These are phyloP conservation scores for Boletus bicolor DNA, from an alignment of 768 basidiomycete species.

Conservation along the genomic window DNA sequence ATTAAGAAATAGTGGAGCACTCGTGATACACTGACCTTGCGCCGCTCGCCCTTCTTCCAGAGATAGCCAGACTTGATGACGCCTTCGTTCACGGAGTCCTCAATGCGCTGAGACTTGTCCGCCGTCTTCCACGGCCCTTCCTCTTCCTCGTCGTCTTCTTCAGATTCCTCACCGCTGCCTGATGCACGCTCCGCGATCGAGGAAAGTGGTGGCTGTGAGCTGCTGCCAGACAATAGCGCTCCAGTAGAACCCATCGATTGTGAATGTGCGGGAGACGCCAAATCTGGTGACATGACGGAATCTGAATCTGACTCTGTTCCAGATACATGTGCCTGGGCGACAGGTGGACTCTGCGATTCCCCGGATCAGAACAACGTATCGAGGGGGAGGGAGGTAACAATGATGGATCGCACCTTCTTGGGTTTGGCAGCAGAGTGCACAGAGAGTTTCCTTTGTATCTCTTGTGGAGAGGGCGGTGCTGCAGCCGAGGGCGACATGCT, in stretches of 20 bases:
- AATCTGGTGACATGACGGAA: constrained; percentile 58
- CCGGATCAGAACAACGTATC: constrained; percentile 15
- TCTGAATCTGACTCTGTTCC: constrained; percentile 89
- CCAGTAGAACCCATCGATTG: constrained; percentile 35
- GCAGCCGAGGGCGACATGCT: constrained; percentile 30
- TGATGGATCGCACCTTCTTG: constrained; percentile 38
- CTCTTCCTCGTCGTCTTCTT: constrained; percentile 69
- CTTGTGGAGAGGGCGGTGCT: constrained; percentile 78
- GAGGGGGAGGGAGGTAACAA: neutral
- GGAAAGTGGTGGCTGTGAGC: constrained; percentile 53
- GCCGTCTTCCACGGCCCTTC: constrained; percentile 63
- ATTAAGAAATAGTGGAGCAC: neutral
- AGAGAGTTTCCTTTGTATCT: constrained; percentile 83
- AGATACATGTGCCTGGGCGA: constrained; percentile 43
- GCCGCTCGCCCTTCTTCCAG: constrained; percentile 95
- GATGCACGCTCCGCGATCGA: constrained; percentile 75
- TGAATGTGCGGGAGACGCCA: constrained; percentile 35
- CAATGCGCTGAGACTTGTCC: constrained; percentile 40
- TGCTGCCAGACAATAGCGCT: constrained; percentile 29
- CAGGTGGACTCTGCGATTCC: constrained; percentile 29
- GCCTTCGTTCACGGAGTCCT: constrained; percentile 57
- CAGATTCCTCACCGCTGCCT: constrained; percentile 73
- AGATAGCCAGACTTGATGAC: constrained; percentile 91
- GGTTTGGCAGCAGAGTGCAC: constrained; percentile 61
- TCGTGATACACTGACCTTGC: constrained; percentile 66